Evolutionary conservation across 208 protist genomes (phyloP).

Genomic region (Angomonas deanei): DNA sequence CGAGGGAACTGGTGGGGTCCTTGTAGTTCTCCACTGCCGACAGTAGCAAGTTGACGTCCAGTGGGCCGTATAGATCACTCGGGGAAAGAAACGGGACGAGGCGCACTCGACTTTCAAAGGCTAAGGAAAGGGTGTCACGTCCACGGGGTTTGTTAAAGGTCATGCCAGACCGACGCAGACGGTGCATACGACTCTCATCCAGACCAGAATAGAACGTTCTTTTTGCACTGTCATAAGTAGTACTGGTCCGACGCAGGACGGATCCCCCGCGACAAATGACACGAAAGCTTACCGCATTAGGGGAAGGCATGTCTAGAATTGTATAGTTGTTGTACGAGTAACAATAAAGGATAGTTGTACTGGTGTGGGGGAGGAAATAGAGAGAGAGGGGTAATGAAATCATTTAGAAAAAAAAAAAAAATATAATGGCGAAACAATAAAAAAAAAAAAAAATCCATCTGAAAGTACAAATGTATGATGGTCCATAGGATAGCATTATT

Average conservation of each 20-base stretch:
- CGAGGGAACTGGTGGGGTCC: not conserved
- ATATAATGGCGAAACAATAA: not conserved
- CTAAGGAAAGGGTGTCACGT: slow-evolving; percentile 62
- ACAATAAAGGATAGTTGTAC: no score
- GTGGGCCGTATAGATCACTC: slow-evolving; percentile 32
- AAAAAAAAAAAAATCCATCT: slow-evolving; percentile 6
- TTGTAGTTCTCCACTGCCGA: not conserved
- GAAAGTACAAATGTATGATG: not conserved
- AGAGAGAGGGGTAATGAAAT: not conserved
- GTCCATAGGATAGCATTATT: no score
- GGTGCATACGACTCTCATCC: slow-evolving; percentile 59
- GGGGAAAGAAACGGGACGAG: slow-evolving; percentile 20
- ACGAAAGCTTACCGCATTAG: not conserved
- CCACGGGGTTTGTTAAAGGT: slow-evolving; percentile 77
- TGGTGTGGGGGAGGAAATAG: not conserved
- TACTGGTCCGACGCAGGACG: not conserved
- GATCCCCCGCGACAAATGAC: not conserved
- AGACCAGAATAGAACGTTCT: slow-evolving; percentile 66
- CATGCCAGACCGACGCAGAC: slow-evolving; percentile 49
- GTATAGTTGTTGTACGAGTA: no score
- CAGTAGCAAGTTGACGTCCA: slow-evolving; percentile 4
- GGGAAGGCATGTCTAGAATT: not conserved
- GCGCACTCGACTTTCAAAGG: slow-evolving; percentile 66
- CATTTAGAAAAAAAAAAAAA: slow-evolving; percentile 6
- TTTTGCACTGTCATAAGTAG: not conserved